Evolutionary conservation across 2,329 filamentous ascomycete species (phyloP), one percentile per base, ranked within the genome.

Genomic region (Pleomassaria siparia): DNA sequence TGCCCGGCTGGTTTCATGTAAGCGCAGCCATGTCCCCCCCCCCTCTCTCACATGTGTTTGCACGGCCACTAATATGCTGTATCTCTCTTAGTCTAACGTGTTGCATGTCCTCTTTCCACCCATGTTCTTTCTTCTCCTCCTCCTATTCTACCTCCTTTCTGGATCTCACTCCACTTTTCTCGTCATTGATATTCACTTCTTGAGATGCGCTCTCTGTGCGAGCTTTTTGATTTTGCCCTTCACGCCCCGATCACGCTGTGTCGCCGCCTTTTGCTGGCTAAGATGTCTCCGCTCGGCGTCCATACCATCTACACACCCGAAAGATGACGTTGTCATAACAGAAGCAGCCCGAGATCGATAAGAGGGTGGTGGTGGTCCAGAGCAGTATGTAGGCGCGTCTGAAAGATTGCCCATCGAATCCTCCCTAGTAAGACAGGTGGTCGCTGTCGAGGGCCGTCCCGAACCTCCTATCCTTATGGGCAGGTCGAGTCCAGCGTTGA

Each of bases 271-370:
- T 33, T 61, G 58, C 40, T 64, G 62, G 42, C 59, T 62, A 29
- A 58, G 51, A 32, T 62, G 58, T 41, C 64, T 51, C 33, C 62
- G 62, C 18, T 55, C 55, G 18, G 53, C 33, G 29, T 55, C 62
- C 59, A 68, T 63, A 3, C 64, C 66, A 40, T 70, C 66, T 9
- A 69, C 58, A 41, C 66, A 70, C 5, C 66, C 67, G 32, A 70
- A 70, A 3, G 67, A 69, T 10, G 67, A 69, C 7, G 60, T 67
- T 2, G 62, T 62, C 35, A 59, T 47, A 2, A 63, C 47, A n/a
- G 67, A 70, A 3, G 48, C 60, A 7, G 64, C 52, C 2, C 56
- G 62, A 12, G 67, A 68, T 18, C 59, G 58, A 45, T 70, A 70
- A 0, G 66, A 66, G n/a, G 67, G 67, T 9, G 66, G 67, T 18